Percentiles rank a stretch among this genome's conserved stretches.
These are phyloP conservation scores for Triticum dicoccoides DNA, from an alignment of 176 grass and related monocot genomes.

Conservation along the genomic window DNA sequence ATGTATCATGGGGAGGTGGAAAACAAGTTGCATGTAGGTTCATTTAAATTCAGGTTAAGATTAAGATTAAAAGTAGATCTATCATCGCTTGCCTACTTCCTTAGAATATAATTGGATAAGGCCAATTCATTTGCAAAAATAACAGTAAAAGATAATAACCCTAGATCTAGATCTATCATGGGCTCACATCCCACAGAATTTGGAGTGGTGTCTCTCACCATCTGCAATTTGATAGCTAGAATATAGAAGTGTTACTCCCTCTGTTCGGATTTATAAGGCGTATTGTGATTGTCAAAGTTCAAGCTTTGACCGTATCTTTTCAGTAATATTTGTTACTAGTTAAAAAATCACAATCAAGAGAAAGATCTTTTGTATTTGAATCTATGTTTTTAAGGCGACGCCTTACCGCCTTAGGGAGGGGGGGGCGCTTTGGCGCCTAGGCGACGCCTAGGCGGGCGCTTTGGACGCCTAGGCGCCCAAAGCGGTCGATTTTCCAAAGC, in stretches of 20 bases:
- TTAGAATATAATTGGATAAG: not conserved
- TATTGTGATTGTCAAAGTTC: not conserved
- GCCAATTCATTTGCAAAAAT: not conserved
- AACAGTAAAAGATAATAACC: not conserved
- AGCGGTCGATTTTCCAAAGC: too few relatives aligned
- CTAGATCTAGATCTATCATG: not conserved
- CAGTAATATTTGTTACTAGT: not conserved
- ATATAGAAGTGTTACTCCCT: not conserved
- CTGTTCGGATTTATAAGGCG: not conserved
- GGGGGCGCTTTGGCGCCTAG: too few relatives aligned
- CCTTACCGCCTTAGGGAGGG: too few relatives aligned
- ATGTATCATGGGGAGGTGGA: not conserved
- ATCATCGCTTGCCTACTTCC: not conserved
- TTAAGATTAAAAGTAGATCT: constrained; percentile 4
- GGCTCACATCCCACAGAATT: not conserved
- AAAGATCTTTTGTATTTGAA: not conserved
- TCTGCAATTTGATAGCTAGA: not conserved
- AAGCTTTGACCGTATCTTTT: not conserved
- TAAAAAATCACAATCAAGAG: not conserved
- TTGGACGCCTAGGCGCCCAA: too few relatives aligned
- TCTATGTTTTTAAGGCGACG: too few relatives aligned
- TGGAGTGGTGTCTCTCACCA: not conserved
- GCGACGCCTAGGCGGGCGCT: too few relatives aligned
- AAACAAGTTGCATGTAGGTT: not conserved
- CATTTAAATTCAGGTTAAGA: constrained; percentile 4